These are phyloP conservation scores for Tieghemiomyces parasiticus DNA, from an alignment of 192 early-diverging fungal species.

Conservation along the genomic window DNA sequence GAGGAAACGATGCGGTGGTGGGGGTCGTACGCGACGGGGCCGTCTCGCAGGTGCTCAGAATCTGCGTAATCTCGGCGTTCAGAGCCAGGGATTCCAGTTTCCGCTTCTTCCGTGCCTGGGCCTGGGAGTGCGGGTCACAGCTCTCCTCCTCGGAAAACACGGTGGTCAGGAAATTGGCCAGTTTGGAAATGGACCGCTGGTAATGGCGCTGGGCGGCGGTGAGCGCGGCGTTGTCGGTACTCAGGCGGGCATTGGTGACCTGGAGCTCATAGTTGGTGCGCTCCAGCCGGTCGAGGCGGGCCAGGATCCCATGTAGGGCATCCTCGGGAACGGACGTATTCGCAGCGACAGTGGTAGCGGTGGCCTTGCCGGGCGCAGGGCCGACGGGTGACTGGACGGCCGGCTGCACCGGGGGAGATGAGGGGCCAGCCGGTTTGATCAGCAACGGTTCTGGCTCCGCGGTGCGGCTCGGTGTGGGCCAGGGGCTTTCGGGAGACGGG, in stretches of 20 bases:
- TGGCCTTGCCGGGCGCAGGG: not conserved
- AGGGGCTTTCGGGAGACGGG: not conserved
- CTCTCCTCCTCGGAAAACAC: conserved; percentile 6
- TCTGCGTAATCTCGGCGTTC: conserved; percentile 9
- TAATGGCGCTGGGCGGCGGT: not conserved
- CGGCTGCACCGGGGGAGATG: not conserved
- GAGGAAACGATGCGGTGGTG: no score
- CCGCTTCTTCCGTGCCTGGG: conserved; percentile 2
- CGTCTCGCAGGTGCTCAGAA: not conserved
- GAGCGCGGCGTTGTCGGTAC: not conserved
- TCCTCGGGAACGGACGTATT: not conserved
- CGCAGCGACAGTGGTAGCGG: not conserved
- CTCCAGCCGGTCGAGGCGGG: not conserved
- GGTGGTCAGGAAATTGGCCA: conserved; percentile 7
- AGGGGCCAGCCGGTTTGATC: not conserved
- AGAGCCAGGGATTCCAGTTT: conserved; percentile 4
- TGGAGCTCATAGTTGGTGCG: not conserved
- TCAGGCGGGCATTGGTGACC: not conserved
- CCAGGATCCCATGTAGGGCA: not conserved
- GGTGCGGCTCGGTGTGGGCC: not conserved
- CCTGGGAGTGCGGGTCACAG: not conserved
- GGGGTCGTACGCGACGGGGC: no score
- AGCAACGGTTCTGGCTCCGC: not conserved
- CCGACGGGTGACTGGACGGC: no score
- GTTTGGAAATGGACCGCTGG: conserved; percentile 7